Conservation (phyloP, 2,329 filamentous ascomycete species). For the Penicillium concentricum region DNA sequence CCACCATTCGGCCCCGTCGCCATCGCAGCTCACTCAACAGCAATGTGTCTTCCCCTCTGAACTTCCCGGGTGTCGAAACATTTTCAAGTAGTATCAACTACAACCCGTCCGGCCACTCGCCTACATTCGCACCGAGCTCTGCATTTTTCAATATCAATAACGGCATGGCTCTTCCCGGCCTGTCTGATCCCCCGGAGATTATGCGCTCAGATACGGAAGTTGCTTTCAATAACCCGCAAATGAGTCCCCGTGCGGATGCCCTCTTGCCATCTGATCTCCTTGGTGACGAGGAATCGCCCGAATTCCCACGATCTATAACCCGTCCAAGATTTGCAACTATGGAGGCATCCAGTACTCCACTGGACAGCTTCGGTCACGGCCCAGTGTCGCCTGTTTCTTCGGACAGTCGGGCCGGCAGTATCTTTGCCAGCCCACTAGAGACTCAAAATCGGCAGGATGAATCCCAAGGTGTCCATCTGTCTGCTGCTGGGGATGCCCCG, state of each 20-base stretch:
- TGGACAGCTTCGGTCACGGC: conserved; percentile 36
- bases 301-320: conserved; percentile 31
- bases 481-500: conserved; percentile 32
- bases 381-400: conserved; percentile 48
- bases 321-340: conserved; percentile 32
- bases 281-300: conserved; percentile 52
- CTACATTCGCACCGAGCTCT: conserved; percentile 50
- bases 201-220: conserved; percentile 54
- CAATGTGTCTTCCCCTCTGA: conserved; percentile 48
- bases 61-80: conserved; percentile 41
- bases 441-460: conserved; percentile 42
- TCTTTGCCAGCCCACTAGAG: conserved; percentile 49
- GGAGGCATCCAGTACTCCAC: conserved; percentile 28
- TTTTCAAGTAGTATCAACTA: conserved; percentile 46
- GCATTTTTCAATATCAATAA: conserved; percentile 64
- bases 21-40: conserved; percentile 49
- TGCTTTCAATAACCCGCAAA: conserved; percentile 58
- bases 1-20: conserved; percentile 45
- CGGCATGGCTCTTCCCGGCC: conserved; percentile 57
- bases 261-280: conserved; percentile 62
- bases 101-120: conserved; percentile 51
- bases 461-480: conserved; percentile 33
- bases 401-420: conserved; percentile 43
- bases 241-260: conserved; percentile 63
- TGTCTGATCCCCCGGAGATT: conserved; percentile 40